Evolutionary conservation across 306 rosid species (phyloP).

Genomic region (Leucaena leucocephala): DNA sequence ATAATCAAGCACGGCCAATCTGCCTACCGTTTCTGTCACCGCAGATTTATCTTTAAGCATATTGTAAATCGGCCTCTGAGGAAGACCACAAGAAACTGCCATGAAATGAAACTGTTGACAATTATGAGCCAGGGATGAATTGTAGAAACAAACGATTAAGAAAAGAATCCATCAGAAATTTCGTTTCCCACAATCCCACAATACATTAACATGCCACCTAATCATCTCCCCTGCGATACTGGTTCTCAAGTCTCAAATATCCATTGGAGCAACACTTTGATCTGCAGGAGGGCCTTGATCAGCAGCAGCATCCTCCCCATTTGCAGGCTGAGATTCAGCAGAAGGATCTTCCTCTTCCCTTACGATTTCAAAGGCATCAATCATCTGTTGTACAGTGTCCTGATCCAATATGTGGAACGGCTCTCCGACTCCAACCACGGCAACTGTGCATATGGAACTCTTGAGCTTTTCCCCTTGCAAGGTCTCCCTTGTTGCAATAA

Average conservation of each 20-base stretch:
- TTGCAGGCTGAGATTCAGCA: conserved; percentile 57
- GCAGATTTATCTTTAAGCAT: conserved; percentile 24
- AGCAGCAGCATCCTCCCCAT: conserved; percentile 40
- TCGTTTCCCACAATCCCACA: conserved; percentile 38
- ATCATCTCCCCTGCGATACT: conserved; percentile 29
- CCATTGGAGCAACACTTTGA: conserved; percentile 80
- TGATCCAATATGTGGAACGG: conserved; percentile 87
- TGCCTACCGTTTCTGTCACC: conserved; percentile 29
- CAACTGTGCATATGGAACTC: conserved; percentile 87
- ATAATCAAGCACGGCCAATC: background rate
- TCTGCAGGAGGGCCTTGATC: conserved; percentile 51
- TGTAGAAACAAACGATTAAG: conserved; percentile 35
- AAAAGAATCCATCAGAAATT: conserved; percentile 39
- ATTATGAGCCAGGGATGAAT: conserved; percentile 46
- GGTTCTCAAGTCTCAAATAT: conserved; percentile 55
- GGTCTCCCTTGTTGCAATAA: conserved; percentile 93
- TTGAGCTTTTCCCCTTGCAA: conserved; percentile 94
- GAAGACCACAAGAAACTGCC: conserved; percentile 43
- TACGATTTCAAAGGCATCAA: conserved; percentile 87
- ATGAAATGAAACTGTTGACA: conserved; percentile 20
- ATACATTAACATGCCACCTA: conserved; percentile 40
- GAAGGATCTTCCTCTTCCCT: conserved; percentile 71
- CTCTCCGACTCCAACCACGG: conserved; percentile 88
- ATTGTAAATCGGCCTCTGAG: conserved; percentile 19
- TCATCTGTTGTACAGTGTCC: conserved; percentile 79